These are phyloP conservation scores for Mucor circinelloides DNA, from an alignment of 371 early-diverging fungal species.

Conservation along the genomic window DNA sequence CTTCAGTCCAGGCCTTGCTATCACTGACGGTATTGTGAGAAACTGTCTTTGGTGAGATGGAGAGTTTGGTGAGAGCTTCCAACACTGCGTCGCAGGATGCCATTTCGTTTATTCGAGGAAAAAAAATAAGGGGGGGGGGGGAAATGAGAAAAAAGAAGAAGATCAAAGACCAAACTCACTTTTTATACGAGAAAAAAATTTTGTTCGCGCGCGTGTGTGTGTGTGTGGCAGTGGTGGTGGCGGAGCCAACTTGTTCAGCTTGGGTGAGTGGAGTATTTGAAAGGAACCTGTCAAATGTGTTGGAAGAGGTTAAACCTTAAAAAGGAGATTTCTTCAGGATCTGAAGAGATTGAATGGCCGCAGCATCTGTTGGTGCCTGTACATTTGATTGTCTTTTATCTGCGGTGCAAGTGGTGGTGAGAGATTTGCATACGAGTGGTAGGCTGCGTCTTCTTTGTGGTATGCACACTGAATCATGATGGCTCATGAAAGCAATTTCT, in stretches of 20 bases:
- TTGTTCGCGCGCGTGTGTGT: neutral
- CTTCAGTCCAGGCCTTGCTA: constrained; percentile 58
- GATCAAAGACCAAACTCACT: neutral
- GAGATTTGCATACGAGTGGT: neutral
- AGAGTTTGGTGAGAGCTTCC: constrained; percentile 44
- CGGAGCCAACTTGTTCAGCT: neutral
- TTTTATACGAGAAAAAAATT: neutral
- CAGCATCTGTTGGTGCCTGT: neutral
- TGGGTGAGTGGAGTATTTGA: neutral
- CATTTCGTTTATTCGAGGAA: constrained; percentile 24
- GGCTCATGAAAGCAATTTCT: neutral
- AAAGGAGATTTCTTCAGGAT: neutral
- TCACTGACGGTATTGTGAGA: constrained; percentile 58
- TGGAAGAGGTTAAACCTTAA: neutral
- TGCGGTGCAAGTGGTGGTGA: too few species aligned
- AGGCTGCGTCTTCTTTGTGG: neutral
- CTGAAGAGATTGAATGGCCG: neutral
- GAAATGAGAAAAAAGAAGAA: neutral
- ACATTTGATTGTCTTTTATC: neutral
- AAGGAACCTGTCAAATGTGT: constrained; percentile 4
- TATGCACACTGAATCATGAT: neutral
- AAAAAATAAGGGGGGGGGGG: constrained; percentile 7
- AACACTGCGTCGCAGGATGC: constrained; percentile 39
- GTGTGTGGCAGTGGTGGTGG: neutral
- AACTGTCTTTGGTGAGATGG: constrained; percentile 44